These are phyloP conservation scores for Aspergillus pseudotamarii DNA, from an alignment of 2,329 filamentous ascomycete genomes.

Conservation along the genomic window DNA sequence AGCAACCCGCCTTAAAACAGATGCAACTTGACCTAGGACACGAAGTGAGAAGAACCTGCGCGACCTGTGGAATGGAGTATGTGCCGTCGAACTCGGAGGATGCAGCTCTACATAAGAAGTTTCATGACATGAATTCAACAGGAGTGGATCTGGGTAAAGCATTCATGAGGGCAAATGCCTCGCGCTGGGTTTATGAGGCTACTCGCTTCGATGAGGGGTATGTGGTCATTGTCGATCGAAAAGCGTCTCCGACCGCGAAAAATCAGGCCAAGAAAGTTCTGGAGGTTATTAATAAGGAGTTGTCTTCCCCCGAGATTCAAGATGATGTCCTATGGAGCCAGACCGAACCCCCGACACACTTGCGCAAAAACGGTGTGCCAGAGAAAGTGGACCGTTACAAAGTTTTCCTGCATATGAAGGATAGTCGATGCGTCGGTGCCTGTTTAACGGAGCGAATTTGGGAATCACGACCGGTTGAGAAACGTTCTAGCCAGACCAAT, in stretches of 20 bases:
- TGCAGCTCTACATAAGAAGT: slow-evolving; percentile 64
- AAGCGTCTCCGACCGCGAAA: slow-evolving; percentile 54
- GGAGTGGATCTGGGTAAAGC: slow-evolving; percentile 64
- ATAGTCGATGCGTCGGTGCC: slow-evolving; percentile 63
- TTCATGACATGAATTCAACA: slow-evolving; percentile 63
- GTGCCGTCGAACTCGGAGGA: slow-evolving; percentile 64
- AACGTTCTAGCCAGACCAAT: slow-evolving; percentile 19
- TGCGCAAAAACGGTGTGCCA: slow-evolving; percentile 33
- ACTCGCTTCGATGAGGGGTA: slow-evolving; percentile 54
- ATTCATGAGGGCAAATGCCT: slow-evolving; percentile 56
- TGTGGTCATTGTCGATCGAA: slow-evolving; percentile 61
- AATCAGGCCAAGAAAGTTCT: slow-evolving; percentile 59
- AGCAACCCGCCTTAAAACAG: slow-evolving; percentile 52
- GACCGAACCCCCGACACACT: slow-evolving; percentile 43
- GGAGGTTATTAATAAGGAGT: slow-evolving; percentile 64
- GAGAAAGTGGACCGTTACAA: slow-evolving; percentile 57
- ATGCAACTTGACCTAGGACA: slow-evolving; percentile 64
- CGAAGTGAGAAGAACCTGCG: slow-evolving; percentile 60
- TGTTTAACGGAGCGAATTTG: slow-evolving; percentile 64
- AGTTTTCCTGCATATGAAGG: slow-evolving; percentile 63
- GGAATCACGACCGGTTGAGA: slow-evolving; percentile 56
- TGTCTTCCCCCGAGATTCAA: slow-evolving; percentile 62
- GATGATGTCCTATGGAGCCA: slow-evolving; percentile 62
- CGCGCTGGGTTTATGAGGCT: slow-evolving; percentile 55
- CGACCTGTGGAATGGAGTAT: slow-evolving; percentile 68